phyloP scores from a whole-genome alignment of 495 filamentous ascomycete genomes.

The Tuber brumale region DNA sequence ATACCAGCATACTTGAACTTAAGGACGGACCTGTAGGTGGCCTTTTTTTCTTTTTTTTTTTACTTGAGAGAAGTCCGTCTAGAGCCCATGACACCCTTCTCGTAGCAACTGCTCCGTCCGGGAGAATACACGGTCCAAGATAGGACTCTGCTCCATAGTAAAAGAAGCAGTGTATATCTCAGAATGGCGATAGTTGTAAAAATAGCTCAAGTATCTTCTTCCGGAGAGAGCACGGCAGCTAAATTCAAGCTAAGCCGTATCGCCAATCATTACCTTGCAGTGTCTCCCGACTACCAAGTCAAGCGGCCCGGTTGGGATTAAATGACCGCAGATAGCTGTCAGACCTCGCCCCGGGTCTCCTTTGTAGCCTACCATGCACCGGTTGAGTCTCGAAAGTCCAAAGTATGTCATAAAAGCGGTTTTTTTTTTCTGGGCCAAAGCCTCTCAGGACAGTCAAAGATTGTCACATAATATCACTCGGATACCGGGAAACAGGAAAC shows the following conservation, averaged over 20 bases:
- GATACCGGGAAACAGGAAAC: neutral
- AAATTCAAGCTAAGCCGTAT: neutral
- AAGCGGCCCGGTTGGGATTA: neutral
- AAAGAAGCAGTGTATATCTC: neutral
- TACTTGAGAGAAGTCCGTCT: neutral
- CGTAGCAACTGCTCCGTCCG: neutral
- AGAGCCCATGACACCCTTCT: neutral
- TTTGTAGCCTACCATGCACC: neutral
- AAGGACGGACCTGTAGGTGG: neutral
- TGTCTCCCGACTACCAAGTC: neutral
- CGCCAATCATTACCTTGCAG: neutral
- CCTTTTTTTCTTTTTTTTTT: neutral
- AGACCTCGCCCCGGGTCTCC: neutral
- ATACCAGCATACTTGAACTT: neutral
- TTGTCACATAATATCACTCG: neutral
- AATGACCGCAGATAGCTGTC: neutral
- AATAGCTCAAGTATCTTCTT: neutral
- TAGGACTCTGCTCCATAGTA: neutral
- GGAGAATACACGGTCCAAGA: neutral
- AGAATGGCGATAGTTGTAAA: neutral
- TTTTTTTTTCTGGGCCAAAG: neutral
- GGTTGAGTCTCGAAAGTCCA: neutral
- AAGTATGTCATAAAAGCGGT: neutral
- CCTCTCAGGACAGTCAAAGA: neutral
- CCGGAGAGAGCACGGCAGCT: neutral